phyloP scores from a whole-genome alignment of 805 yeast species.

The Vanderwaltozyma tropicalis region DNA sequence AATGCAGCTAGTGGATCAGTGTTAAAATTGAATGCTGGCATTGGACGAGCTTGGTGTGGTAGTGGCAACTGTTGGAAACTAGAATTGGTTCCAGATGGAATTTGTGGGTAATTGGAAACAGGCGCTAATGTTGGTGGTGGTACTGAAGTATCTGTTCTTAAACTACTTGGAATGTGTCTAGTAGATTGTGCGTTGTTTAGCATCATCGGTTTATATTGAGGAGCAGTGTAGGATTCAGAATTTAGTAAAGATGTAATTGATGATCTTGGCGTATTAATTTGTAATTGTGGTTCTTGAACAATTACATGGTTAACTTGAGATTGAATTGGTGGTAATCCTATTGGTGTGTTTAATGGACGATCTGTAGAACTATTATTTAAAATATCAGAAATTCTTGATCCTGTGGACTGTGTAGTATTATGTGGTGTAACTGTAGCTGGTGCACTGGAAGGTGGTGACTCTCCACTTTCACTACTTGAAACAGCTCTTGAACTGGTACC shows the following conservation, averaged over 20 bases:
- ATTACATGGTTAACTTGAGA: not conserved
- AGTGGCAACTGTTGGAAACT: not conserved
- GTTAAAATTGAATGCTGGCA: constrained; percentile 16
- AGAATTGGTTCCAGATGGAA: not conserved
- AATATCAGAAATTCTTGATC: constrained; percentile 2
- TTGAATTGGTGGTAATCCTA: not conserved
- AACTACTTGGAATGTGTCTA: not conserved
- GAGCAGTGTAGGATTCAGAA: not conserved
- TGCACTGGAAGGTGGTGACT: not conserved
- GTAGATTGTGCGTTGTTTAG: not conserved
- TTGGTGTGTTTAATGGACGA: not conserved
- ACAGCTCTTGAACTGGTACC: not conserved
- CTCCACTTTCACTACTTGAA: constrained; percentile 1
- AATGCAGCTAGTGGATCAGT: constrained; percentile 30
- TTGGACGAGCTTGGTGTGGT: not conserved
- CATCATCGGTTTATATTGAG: not conserved
- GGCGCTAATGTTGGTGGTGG: not conserved
- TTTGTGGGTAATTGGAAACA: not conserved
- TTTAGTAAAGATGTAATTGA: constrained; percentile 11
- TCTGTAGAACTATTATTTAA: constrained; percentile 1
- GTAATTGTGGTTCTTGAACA: not conserved
- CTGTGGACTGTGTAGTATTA: not conserved
- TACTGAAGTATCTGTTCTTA: not conserved
- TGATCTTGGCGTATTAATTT: constrained; percentile 2
- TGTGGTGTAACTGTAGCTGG: not conserved